These are phyloP conservation scores for Austroboletus festivus DNA, from an alignment of 768 basidiomycete genomes.

Conservation along the genomic window DNA sequence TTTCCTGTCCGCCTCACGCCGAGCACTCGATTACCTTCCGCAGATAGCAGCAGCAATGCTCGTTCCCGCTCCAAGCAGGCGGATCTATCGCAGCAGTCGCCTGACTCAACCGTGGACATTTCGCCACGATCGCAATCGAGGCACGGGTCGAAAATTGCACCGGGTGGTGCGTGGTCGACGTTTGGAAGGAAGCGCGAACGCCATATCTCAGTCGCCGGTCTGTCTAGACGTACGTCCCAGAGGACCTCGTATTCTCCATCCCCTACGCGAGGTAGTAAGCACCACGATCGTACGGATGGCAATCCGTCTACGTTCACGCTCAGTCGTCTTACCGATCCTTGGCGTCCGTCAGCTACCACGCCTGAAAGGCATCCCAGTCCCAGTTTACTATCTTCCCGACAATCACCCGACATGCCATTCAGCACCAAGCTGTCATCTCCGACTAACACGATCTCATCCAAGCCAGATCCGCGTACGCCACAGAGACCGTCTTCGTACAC, in stretches of 20 bases:
- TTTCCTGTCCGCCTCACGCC: constrained; percentile 26
- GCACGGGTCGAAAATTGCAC: constrained; percentile 19
- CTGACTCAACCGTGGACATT: constrained; percentile 6
- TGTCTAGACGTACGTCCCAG: constrained; percentile 12
- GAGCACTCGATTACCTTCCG: constrained; percentile 23
- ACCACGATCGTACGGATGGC: constrained; percentile 18
- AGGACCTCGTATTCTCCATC: constrained; percentile 18
- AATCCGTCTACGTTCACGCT: constrained; percentile 17
- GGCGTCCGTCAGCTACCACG: constrained; percentile 9
- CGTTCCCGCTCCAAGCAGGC: constrained; percentile 5
- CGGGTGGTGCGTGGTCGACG: constrained; percentile 33
- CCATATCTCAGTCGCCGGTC: constrained; percentile 11
- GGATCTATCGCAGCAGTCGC: no score
- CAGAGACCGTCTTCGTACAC: constrained; percentile 20
- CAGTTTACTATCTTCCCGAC: constrained; percentile 17
- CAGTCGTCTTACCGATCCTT: constrained; percentile 17
- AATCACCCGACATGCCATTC: constrained; percentile 15
- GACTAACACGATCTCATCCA: constrained; percentile 27
- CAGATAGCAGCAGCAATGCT: constrained; percentile 1
- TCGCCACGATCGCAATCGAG: constrained; percentile 11
- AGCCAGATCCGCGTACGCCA: constrained; percentile 26
- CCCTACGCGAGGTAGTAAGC: constrained; percentile 15
- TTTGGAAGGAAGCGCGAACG: constrained; percentile 31
- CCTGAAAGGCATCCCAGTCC: constrained; percentile 10
- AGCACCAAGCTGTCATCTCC: constrained; percentile 32